Percentiles rank a stretch among this genome's conserved stretches.
These are phyloP conservation scores for Diaporthe ilicicola DNA, from an alignment of 2,329 filamentous ascomycete genomes.

Conservation along the genomic window DNA sequence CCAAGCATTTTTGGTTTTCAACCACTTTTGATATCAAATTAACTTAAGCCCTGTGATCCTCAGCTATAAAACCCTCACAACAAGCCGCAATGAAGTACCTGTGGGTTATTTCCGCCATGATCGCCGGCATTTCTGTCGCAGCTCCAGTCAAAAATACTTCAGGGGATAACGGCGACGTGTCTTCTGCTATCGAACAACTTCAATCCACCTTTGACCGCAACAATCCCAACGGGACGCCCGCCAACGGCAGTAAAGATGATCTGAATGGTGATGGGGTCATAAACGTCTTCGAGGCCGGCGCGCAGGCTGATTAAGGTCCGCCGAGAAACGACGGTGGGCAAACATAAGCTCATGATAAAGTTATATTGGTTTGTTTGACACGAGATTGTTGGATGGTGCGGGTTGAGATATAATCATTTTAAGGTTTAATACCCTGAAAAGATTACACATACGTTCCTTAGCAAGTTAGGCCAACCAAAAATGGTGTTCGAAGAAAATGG, in stretches of 20 bases:
- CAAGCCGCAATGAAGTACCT: neutral
- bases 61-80: neutral
- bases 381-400: too few species aligned
- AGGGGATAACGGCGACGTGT: neutral
- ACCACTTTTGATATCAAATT: neutral
- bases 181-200: neutral
- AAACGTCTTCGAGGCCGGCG: conserved; percentile 13
- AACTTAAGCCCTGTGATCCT: neutral
- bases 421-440: too few species aligned
- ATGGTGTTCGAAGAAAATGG: too few species aligned
- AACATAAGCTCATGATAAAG: neutral
- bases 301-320: neutral
- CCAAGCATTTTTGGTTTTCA: too few species aligned
- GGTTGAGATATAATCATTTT: too few species aligned
- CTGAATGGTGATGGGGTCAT: conserved; percentile 17
- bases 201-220: conserved; percentile 9
- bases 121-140: neutral
- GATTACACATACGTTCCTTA: too few species aligned
- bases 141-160: neutral
- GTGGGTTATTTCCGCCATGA: neutral
- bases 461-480: too few species aligned
- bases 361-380: neutral
- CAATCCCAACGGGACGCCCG: conserved; percentile 15
- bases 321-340: too few species aligned
- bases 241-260: conserved; percentile 3